These are phyloP conservation scores for Pichia sp. DNA, from an alignment of 1,139 yeast genomes.

Conservation along the genomic window DNA sequence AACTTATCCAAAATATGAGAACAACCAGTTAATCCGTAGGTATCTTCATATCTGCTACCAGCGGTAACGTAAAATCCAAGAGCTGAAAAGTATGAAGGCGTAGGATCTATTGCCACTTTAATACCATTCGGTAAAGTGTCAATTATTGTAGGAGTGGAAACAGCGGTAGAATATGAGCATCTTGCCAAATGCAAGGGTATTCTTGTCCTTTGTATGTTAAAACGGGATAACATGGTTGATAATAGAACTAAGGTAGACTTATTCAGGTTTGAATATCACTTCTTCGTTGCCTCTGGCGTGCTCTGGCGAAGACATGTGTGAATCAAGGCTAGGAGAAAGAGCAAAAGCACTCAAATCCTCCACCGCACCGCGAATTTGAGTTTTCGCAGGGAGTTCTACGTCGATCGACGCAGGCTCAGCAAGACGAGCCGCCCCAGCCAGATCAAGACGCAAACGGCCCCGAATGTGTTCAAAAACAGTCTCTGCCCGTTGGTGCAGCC, in stretches of 20 bases:
- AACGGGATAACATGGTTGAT: no score
- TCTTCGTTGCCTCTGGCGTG: no score
- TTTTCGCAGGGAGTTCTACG: neutral
- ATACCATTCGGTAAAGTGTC: constrained; percentile 66
- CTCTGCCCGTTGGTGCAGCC: no score
- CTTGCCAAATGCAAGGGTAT: neutral
- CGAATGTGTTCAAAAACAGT: constrained; percentile 1
- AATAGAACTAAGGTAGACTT: no score
- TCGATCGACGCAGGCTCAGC: neutral
- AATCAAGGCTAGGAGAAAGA: no score
- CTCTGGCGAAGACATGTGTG: no score
- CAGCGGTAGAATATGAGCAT: neutral
- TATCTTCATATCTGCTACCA: constrained; percentile 76
- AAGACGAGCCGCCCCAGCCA: neutral
- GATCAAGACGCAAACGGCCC: neutral
- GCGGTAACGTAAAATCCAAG: constrained; percentile 86
- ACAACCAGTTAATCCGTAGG: constrained; percentile 52
- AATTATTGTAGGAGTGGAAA: constrained; percentile 18
- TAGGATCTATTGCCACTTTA: constrained; percentile 74
- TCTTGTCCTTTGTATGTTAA: no score
- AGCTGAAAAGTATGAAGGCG: constrained; percentile 89
- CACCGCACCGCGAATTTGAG: no score
- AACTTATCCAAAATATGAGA: constrained; percentile 81
- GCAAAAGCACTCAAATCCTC: no score
- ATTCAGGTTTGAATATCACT: no score